These are phyloP conservation scores for Fraxinus latifolia DNA, from an alignment of 305 asterid genomes.

Conservation along the genomic window DNA sequence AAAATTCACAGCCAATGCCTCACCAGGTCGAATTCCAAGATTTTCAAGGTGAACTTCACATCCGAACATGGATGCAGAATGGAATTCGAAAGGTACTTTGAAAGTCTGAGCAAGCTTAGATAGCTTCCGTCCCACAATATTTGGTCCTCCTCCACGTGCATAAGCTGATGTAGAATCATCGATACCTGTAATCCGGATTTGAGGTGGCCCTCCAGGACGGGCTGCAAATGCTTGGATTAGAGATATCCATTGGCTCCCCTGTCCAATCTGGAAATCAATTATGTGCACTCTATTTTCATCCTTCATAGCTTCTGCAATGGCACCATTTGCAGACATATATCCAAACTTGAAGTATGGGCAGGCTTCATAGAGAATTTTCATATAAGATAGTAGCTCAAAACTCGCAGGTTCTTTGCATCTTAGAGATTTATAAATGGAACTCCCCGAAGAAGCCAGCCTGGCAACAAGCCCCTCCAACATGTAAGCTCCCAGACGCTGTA, in stretches of 20 bases:
- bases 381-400: slow-evolving; percentile 62
- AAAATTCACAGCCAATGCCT: slow-evolving; percentile 79
- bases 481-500: slow-evolving; percentile 81
- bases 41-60: slow-evolving; percentile 31
- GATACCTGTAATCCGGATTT: slow-evolving; percentile 71
- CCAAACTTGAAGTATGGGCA: slow-evolving; percentile 88
- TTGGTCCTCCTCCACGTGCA: slow-evolving; percentile 76
- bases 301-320: slow-evolving; percentile 89
- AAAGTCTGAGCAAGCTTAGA: slow-evolving; percentile 57
- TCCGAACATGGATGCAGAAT: slow-evolving; percentile 43
- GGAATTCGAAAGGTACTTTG: slow-evolving; percentile 75
- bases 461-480: slow-evolving; percentile 87
- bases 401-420: slow-evolving; percentile 60
- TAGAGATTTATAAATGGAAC: slow-evolving; percentile 55
- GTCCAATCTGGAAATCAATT: slow-evolving; percentile 77
- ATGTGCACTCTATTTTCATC: slow-evolving; percentile 65
- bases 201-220: slow-evolving; percentile 89
- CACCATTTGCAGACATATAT: slow-evolving; percentile 91
- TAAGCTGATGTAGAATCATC: slow-evolving; percentile 65
- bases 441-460: slow-evolving; percentile 55
- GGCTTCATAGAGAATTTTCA: slow-evolving; percentile 62
- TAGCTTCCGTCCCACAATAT: slow-evolving; percentile 66
- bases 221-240: slow-evolving; percentile 77
- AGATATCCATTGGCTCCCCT: slow-evolving; percentile 85
- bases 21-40: slow-evolving; percentile 49